Evolutionary conservation across 2,329 filamentous ascomycete genomes (phyloP), one percentile per base, ranked within the genome.

Genomic region (Cordyceps cicadae): DNA sequence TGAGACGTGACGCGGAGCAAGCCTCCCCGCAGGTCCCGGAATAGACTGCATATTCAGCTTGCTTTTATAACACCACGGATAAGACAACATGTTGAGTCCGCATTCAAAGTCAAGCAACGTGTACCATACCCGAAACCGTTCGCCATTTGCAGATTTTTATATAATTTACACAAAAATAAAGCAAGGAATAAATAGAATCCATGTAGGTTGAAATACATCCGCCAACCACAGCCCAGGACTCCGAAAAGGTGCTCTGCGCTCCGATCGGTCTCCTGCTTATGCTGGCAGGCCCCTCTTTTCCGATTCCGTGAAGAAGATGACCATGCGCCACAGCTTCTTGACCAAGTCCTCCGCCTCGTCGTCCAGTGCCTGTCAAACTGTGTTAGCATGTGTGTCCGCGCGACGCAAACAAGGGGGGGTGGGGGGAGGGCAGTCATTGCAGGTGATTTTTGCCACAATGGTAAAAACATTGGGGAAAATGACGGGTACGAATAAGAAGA

Each of bases 271-370:
- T 29, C 49, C 26, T 41, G 48, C 52, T 41, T 51, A 90, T 54
- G 86, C 84, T 21, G 88, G 88, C 63, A 97, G 78, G 2, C 92
- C 92, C 64, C 92, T 81, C 78, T 94, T 96, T 81, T 96, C 93
- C 69, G 88, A 90, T 75, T 97, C 93, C 6, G 90, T 94, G 69
- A 93, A 97, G 84, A 97, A 97, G 69, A 97, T 96, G 62, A 97
- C 87, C 91, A 97, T 96, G 55, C 93, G 86, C 94, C 94, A 99
- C 41, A 99, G 82, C 77, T 97, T 97, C 83, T 91, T 95, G 54
- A 97, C 92, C 66, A 99, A 77, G 29, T 90, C 87, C 73, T 97
- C 92, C 12, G 92, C 92, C 71, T 97, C 94, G 70, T 99, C 94
- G 70, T 97, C 94, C 64, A 99, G 80, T 49, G 91, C 90, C 86